Evolutionary conservation across 176 grass and related monocot genomes (phyloP).

Genomic region (Rhynchospora pubera): DNA sequence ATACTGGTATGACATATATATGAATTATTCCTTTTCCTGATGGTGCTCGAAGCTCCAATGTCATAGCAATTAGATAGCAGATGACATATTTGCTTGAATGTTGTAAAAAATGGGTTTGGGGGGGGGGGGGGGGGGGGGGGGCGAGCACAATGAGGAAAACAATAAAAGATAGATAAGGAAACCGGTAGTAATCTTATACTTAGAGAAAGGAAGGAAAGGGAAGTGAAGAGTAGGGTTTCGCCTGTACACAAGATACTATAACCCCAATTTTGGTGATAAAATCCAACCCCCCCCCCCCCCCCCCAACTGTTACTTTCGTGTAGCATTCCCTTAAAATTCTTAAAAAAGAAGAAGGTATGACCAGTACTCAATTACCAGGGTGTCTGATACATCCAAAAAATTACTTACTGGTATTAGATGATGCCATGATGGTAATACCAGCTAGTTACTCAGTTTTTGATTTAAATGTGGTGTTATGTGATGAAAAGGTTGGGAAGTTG

Average conservation of each 20-base stretch:
- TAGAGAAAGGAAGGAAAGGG: neutral
- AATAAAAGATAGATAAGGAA: neutral
- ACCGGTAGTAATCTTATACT: neutral
- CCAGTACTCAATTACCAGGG: neutral
- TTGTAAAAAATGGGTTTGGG: constrained; percentile 16
- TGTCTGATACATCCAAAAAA: neutral
- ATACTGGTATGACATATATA: neutral
- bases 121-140: too few species aligned
- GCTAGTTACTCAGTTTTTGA: neutral
- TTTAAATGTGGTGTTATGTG: neutral
- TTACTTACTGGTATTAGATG: neutral
- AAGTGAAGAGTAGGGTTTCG: neutral
- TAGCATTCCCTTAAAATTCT: neutral
- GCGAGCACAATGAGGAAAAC: neutral
- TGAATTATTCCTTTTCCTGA: neutral
- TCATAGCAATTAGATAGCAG: neutral
- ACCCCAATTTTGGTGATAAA: neutral
- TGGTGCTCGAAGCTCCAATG: neutral
- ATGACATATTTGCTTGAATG: neutral
- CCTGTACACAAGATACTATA: neutral
- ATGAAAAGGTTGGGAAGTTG: constrained; percentile 44
- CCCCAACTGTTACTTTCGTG: neutral
- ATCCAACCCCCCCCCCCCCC: neutral
- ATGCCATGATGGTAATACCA: neutral
- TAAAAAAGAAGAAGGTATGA: neutral